These are phyloP conservation scores for Pestalotiopsis sp. DNA, from an alignment of 2,329 filamentous ascomycete species.

Conservation along the genomic window DNA sequence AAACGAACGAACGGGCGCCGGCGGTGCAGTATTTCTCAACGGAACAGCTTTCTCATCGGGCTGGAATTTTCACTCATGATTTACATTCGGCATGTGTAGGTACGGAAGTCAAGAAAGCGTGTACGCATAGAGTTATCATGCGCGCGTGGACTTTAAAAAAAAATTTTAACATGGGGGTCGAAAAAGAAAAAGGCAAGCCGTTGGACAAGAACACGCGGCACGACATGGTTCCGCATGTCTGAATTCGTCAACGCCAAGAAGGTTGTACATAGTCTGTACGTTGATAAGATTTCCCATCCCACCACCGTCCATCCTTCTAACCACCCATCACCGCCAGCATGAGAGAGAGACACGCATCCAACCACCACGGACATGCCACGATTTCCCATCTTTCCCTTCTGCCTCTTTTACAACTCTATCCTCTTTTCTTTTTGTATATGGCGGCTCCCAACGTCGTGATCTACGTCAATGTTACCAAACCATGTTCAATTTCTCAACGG, in stretches of 20 bases:
- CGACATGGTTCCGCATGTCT: neutral
- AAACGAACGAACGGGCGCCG: too few species aligned
- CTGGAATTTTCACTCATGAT: too few species aligned
- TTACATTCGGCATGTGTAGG: too few species aligned
- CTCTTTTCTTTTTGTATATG: neutral
- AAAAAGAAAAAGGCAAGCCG: neutral
- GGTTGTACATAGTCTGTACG: neutral
- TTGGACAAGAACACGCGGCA: neutral
- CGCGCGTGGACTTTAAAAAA: neutral
- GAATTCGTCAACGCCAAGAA: constrained; percentile 4
- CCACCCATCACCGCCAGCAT: neutral
- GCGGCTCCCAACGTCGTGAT: neutral
- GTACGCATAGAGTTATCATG: neutral
- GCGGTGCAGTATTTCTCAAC: too few species aligned
- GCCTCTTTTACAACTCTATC: neutral
- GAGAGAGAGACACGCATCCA: neutral
- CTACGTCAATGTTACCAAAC: neutral
- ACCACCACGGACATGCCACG: neutral
- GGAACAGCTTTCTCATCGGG: too few species aligned
- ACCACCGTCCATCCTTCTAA: neutral
- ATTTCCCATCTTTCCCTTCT: neutral
- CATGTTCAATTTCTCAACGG: too few species aligned
- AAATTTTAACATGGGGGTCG: neutral
- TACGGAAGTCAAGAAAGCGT: neutral
- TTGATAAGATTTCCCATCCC: neutral